Conservation (phyloP, 2,329 filamentous ascomycete genomes). For the Colletotrichum sp. region DNA sequence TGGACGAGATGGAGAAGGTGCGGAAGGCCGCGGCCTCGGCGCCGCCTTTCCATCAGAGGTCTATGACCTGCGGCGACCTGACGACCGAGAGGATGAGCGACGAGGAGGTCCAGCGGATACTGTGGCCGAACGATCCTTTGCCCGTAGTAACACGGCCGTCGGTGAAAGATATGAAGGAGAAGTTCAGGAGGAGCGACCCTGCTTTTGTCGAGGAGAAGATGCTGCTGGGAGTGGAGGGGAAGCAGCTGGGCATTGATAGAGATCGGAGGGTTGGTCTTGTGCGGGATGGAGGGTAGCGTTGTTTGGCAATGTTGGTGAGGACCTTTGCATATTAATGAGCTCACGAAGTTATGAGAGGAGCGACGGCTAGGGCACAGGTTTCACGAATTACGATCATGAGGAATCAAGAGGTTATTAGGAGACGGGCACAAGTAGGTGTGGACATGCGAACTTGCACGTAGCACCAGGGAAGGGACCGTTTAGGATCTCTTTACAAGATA, state of each 20-base stretch:
- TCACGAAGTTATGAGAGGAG: background rate
- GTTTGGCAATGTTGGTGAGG: background rate
- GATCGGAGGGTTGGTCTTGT: slow-evolving; percentile 23
- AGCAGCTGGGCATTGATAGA: slow-evolving; percentile 37
- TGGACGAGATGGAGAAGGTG: background rate
- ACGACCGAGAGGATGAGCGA: background rate
- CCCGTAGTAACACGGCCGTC: background rate
- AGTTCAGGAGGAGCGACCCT: slow-evolving; percentile 42
- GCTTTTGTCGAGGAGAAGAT: slow-evolving; percentile 45
- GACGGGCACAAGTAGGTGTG: background rate
- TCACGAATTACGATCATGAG: background rate
- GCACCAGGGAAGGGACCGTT: background rate
- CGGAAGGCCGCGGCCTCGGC: background rate
- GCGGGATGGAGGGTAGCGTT: background rate
- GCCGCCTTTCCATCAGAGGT: background rate
- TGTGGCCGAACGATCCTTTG: background rate
- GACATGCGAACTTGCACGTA: background rate
- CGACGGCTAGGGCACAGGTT: background rate
- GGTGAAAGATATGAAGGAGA: slow-evolving; percentile 33
- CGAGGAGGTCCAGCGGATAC: background rate
- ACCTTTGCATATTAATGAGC: background rate
- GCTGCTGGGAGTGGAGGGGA: slow-evolving; percentile 36
- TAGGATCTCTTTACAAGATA: background rate
- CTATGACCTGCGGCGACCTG: background rate
- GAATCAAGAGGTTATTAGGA: background rate